Percentiles rank a stretch among this genome's conserved stretches.
Conservation (phyloP, 2,329 filamentous ascomycete species). For the Pestalotiopsis sp. region DNA sequence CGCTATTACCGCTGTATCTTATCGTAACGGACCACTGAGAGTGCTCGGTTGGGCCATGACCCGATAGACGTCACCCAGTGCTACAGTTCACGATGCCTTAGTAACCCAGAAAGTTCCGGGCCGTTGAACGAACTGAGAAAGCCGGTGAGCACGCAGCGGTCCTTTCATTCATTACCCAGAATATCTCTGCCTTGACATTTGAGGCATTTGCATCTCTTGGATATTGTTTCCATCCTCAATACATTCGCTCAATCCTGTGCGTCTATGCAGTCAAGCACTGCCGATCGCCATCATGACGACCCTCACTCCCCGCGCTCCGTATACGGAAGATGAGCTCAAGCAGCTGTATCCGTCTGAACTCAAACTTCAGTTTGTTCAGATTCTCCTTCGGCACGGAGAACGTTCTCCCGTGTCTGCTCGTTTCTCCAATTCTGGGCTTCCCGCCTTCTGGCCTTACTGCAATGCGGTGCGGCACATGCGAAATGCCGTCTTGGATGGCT, state of each 20-base stretch:
- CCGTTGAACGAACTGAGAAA: not conserved
- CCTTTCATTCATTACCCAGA: not conserved
- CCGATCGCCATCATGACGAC: constrained; percentile 68
- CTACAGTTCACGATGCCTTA: not conserved
- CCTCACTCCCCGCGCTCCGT: constrained; percentile 73
- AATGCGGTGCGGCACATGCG: constrained; percentile 72
- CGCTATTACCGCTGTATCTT: not conserved
- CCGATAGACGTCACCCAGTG: not conserved
- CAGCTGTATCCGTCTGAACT: constrained; percentile 80
- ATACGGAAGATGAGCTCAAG: constrained; percentile 78
- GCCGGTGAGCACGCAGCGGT: not conserved
- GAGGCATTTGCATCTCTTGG: not conserved
- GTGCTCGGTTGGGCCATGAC: not conserved
- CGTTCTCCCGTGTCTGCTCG: constrained; percentile 86
- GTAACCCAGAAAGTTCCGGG: not conserved
- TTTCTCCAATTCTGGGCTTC: constrained; percentile 77
- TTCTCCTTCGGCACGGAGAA: constrained; percentile 79
- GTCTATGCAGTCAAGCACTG: not conserved
- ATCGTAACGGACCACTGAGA: not conserved
- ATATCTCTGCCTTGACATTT: not conserved
- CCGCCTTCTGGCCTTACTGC: constrained; percentile 87
- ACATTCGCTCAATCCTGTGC: not conserved
- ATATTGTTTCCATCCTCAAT: not conserved
- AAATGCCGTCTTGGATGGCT: constrained; percentile 49
- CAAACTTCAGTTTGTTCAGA: constrained; percentile 86